Evolutionary conservation across 441 rosid species (phyloP).

Genomic region (Aleurites moluccanus): DNA sequence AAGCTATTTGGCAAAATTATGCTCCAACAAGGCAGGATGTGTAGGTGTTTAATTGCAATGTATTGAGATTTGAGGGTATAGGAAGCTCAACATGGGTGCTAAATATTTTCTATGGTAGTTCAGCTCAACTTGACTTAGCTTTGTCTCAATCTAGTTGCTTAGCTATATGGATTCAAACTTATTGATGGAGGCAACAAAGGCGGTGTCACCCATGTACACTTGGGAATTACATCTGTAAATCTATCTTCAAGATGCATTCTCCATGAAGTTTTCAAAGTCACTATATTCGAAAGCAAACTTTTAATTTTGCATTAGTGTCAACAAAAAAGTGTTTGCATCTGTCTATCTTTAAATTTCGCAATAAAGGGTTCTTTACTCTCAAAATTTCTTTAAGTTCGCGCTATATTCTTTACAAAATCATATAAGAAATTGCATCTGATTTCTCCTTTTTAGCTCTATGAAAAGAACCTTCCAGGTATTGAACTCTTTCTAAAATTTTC

Average conservation of each 20-base stretch:
- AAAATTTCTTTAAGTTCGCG: background rate
- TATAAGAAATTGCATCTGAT: background rate
- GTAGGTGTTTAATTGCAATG: background rate
- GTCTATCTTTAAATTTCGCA: background rate
- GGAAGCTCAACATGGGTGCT: background rate
- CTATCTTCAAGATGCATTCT: background rate
- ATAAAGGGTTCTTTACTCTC: background rate
- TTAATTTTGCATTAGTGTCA: background rate
- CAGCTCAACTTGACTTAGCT: background rate
- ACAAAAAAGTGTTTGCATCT: background rate
- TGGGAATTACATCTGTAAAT: background rate
- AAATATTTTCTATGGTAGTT: background rate
- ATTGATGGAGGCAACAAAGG: background rate
- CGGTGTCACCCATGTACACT: too few relatives aligned
- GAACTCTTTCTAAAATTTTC: background rate
- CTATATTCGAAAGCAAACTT: background rate
- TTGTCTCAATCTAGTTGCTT: slow-evolving; percentile 5
- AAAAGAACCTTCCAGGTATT: background rate
- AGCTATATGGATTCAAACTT: background rate
- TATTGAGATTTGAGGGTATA: background rate
- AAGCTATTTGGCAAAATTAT: background rate
- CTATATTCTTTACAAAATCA: background rate
- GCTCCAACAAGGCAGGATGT: background rate
- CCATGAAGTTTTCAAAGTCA: background rate
- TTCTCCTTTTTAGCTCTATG: background rate